Evolutionary conservation across 2,329 filamentous ascomycete genomes (phyloP).

Genomic region (Leptographium flavum): DNA sequence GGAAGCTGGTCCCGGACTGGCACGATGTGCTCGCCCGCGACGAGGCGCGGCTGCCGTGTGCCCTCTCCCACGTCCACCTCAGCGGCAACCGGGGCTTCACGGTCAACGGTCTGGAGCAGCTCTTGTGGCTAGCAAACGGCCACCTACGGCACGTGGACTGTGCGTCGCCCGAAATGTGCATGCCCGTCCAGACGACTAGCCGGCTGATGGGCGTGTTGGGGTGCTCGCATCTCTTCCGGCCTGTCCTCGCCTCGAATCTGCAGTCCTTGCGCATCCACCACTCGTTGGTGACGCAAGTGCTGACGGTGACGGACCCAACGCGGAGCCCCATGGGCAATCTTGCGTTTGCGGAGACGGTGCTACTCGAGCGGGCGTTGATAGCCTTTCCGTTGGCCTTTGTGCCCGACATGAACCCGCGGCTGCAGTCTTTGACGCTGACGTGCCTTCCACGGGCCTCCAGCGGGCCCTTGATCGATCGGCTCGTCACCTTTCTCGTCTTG

Average conservation of each 20-base stretch:
- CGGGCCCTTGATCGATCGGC: slow-evolving; percentile 32
- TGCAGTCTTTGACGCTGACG: slow-evolving; percentile 38
- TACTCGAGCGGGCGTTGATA: slow-evolving; percentile 27
- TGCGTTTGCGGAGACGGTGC: slow-evolving; percentile 29
- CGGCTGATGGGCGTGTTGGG: slow-evolving; percentile 28
- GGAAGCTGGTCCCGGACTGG: slow-evolving; percentile 7
- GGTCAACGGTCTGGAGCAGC: slow-evolving; percentile 23
- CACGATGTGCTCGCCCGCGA: slow-evolving; percentile 3
- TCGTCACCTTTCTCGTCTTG: slow-evolving; percentile 32
- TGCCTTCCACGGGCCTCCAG: slow-evolving; percentile 37
- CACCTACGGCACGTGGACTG: slow-evolving; percentile 39
- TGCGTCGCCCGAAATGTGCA: slow-evolving; percentile 23
- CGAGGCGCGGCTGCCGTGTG: slow-evolving; percentile 12
- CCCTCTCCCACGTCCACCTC: slow-evolving; percentile 40
- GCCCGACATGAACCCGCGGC: slow-evolving; percentile 42
- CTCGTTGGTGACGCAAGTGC: slow-evolving; percentile 42
- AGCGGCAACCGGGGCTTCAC: slow-evolving; percentile 33
- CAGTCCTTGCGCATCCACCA: slow-evolving; percentile 41
- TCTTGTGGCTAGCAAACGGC: slow-evolving; percentile 29
- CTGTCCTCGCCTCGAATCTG: slow-evolving; percentile 38
- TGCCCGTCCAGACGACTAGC: slow-evolving; percentile 5
- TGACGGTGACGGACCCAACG: slow-evolving; percentile 25
- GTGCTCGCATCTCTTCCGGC: slow-evolving; percentile 32
- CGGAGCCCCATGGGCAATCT: slow-evolving; percentile 21
- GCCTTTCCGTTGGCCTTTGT: slow-evolving; percentile 33